Percentiles rank a stretch among this genome's conserved stretches.
These are phyloP conservation scores for Agaricus blazei DNA, from an alignment of 768 basidiomycete genomes.

Conservation along the genomic window DNA sequence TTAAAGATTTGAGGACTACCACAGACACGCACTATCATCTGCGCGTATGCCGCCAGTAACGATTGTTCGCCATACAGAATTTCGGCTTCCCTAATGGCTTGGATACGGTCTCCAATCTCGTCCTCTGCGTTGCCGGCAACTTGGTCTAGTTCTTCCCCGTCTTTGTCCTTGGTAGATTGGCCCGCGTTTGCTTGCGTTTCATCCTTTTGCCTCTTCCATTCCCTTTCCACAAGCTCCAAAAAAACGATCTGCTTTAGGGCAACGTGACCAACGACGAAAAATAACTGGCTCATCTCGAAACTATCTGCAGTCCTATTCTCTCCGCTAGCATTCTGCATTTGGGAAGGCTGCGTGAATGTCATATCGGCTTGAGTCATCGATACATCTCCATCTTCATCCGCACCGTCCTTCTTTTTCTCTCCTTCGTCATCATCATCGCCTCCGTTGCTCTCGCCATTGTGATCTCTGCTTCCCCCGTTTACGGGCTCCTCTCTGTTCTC, in stretches of 20 bases:
- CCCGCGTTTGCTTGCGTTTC: constrained; percentile 49
- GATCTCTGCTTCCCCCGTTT: constrained; percentile 31
- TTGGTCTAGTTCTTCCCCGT: constrained; percentile 89
- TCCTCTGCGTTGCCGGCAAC: constrained; percentile 98
- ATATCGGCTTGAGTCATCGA: constrained; percentile 16
- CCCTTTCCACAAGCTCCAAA: constrained; percentile 90
- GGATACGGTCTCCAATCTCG: constrained; percentile 92
- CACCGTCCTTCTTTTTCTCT: not conserved
- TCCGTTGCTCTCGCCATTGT: constrained; percentile 56
- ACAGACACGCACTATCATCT: constrained; percentile 86
- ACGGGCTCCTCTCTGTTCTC: constrained; percentile 18
- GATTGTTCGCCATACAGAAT: constrained; percentile 81
- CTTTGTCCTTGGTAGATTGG: constrained; percentile 50
- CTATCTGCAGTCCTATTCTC: constrained; percentile 68
- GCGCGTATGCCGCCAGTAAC: constrained; percentile 80
- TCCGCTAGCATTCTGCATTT: constrained; percentile 18
- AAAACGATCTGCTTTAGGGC: constrained; percentile 98
- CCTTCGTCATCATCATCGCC: constrained; percentile 10
- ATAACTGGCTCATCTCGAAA: constrained; percentile 87
- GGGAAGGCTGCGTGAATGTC: constrained; percentile 21
- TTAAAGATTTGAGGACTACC: constrained; percentile 89
- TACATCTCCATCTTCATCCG: constrained; percentile 5
- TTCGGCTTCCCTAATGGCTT: constrained; percentile 79
- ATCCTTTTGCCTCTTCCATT: constrained; percentile 96
- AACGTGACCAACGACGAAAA: constrained; percentile 94